These are phyloP conservation scores for Aspergillus diversus DNA, from an alignment of 495 filamentous ascomycete genomes.

Conservation along the genomic window DNA sequence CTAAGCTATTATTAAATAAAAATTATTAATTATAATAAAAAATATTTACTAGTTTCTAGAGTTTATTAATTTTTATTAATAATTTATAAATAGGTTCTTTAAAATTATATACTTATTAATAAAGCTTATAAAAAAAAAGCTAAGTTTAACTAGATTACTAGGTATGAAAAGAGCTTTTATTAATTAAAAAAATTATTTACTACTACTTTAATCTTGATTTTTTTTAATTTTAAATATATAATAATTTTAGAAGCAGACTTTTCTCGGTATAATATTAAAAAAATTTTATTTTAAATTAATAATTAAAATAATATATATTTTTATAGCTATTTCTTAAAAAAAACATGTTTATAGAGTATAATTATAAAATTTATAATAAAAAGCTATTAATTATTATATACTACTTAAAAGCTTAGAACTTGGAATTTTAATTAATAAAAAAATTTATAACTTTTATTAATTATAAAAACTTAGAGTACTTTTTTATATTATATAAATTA, in stretches of 20 bases:
- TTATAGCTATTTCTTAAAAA: not conserved
- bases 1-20: conserved; percentile 5
- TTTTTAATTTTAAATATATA: conserved; percentile 13
- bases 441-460: conserved; percentile 12
- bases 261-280: not conserved
- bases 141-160: not conserved
- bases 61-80: conserved; percentile 14
- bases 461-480: conserved; percentile 10
- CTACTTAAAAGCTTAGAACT: conserved; percentile 2
- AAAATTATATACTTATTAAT: conserved; percentile 8
- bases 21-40: conserved; percentile 4
- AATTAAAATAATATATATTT: not conserved
- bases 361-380: no score
- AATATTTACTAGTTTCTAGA: not conserved
- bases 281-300: conserved; percentile 5
- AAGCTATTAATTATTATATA: conserved; percentile 12
- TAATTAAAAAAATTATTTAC: conserved; percentile 4
- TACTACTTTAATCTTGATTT: not conserved
- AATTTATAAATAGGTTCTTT: conserved; percentile 2
- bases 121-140: conserved; percentile 2
- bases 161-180: conserved; percentile 1
- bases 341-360: conserved; percentile 1
- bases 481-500: conserved; percentile 2
- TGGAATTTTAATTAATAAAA: conserved; percentile 4
- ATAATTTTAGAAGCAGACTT: not conserved